Evolutionary conservation across 108 stramenopile species (phyloP).

Genomic region (Cyclostephanos invisitatus): DNA sequence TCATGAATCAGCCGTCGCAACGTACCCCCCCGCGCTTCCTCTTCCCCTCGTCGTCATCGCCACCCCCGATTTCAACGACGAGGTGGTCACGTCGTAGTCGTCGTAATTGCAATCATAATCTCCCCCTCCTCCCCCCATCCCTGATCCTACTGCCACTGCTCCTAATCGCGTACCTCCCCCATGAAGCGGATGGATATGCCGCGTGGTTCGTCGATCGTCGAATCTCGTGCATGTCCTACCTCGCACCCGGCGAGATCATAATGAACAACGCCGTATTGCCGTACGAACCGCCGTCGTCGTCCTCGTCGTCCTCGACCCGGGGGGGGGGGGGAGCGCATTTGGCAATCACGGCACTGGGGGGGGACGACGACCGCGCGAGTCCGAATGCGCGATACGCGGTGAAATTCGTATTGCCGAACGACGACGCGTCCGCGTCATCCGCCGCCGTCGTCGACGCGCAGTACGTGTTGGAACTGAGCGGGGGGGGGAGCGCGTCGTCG

Average conservation of each 20-base stretch:
- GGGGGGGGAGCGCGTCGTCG: not conserved
- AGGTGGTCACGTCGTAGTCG: no score
- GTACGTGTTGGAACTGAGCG: conserved; percentile 60
- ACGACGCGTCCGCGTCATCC: conserved; percentile 20
- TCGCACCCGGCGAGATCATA: conserved; percentile 65
- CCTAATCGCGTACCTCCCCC: no score
- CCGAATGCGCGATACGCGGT: conserved; percentile 12
- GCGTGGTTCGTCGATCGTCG: conserved; percentile 46
- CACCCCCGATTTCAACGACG: no score
- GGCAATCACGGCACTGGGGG: no score
- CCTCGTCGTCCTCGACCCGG: no score
- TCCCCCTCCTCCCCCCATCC: not conserved
- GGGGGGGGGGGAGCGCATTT: no score
- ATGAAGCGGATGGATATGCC: conserved; percentile 30
- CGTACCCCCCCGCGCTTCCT: not conserved
- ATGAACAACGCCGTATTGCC: conserved; percentile 64
- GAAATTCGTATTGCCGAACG: conserved; percentile 47
- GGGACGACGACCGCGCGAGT: conserved; percentile 8
- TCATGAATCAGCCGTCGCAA: no score
- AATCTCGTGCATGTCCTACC: conserved; percentile 48
- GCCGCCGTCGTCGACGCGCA: conserved; percentile 40
- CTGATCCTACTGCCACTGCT: no score
- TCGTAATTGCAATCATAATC: no score
- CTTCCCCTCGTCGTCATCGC: no score
- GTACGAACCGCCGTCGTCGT: conserved; percentile 38